Evolutionary conservation across 164 flowering plant species (phyloP).

Genomic region (Aristolochia contorta): DNA sequence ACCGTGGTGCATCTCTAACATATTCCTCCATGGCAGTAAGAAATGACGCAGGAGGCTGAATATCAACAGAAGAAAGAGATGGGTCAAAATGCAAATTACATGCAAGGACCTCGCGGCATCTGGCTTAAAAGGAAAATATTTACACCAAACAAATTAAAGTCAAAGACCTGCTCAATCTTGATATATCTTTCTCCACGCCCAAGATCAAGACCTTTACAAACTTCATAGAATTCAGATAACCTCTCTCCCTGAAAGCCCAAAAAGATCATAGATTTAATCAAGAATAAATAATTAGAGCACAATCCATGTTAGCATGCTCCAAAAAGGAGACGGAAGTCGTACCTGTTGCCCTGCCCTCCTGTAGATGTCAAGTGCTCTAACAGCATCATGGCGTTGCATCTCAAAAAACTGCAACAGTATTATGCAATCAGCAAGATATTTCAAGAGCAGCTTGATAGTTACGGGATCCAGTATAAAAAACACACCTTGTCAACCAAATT

Average conservation of each 20-base stretch:
- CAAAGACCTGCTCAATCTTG: conserved; percentile 87
- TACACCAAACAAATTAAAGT: background rate
- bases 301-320: too few relatives aligned
- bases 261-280: background rate
- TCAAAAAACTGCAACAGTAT: conserved; percentile 77
- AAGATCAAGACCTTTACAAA: conserved; percentile 80
- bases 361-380: conserved; percentile 79
- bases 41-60: conserved; percentile 92
- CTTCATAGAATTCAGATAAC: conserved; percentile 87
- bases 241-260: conserved; percentile 57
- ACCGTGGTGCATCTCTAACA: conserved; percentile 84
- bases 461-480: background rate
- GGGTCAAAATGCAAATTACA: background rate
- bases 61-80: conserved; percentile 6
- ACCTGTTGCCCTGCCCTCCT: conserved; percentile 87
- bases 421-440: background rate
- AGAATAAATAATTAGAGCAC: too few relatives aligned
- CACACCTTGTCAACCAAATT: conserved; percentile 97
- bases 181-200: conserved; percentile 86
- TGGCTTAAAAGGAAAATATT: background rate
- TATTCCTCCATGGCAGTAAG: conserved; percentile 97
- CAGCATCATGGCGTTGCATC: conserved; percentile 91
- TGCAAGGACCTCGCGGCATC: background rate
- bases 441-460: background rate
- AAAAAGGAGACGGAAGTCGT: conserved; percentile 1